phyloP scores from a whole-genome alignment of 768 basidiomycete genomes.

The Nevesoporus exiguus region DNA sequence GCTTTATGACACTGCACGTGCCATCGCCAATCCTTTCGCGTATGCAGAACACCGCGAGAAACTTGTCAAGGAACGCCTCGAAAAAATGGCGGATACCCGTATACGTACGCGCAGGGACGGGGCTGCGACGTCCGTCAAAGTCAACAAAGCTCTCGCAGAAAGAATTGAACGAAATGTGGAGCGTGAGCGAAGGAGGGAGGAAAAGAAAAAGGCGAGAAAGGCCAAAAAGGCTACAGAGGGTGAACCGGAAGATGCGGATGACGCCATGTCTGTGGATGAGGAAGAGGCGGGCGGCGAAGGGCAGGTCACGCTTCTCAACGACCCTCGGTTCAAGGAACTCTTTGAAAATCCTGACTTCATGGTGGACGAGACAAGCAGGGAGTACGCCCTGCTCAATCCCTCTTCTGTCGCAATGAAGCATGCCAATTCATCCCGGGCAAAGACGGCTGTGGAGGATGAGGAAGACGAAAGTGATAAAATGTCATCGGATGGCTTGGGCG shows the following conservation, averaged over 20 bases:
- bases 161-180: constrained; percentile 58
- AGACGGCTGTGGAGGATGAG: constrained; percentile 85
- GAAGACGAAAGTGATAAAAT: constrained; percentile 79
- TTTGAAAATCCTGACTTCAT: constrained; percentile 91
- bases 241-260: constrained; percentile 33
- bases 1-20: constrained; percentile 91
- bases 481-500: constrained; percentile 55
- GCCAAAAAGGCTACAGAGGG: constrained; percentile 35
- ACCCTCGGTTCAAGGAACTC: constrained; percentile 85
- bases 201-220: constrained; percentile 49
- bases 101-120: constrained; percentile 77
- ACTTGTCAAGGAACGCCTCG: constrained; percentile 83
- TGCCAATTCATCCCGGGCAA: constrained; percentile 38
- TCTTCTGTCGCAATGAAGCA: constrained; percentile 63
- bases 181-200: constrained; percentile 51
- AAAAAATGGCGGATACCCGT: constrained; percentile 88
- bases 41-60: constrained; percentile 94
- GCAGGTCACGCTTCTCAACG: constrained; percentile 58
- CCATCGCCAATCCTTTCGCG: constrained; percentile 94
- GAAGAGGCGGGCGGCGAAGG: constrained; percentile 20
- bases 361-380: constrained; percentile 84
- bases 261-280: constrained; percentile 33
- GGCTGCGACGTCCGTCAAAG: constrained; percentile 24
- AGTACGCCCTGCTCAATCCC: constrained; percentile 92
- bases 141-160: constrained; percentile 85